These are phyloP conservation scores for Eucalyptus sp. DNA, from an alignment of 345 rosid genomes.

Conservation along the genomic window DNA sequence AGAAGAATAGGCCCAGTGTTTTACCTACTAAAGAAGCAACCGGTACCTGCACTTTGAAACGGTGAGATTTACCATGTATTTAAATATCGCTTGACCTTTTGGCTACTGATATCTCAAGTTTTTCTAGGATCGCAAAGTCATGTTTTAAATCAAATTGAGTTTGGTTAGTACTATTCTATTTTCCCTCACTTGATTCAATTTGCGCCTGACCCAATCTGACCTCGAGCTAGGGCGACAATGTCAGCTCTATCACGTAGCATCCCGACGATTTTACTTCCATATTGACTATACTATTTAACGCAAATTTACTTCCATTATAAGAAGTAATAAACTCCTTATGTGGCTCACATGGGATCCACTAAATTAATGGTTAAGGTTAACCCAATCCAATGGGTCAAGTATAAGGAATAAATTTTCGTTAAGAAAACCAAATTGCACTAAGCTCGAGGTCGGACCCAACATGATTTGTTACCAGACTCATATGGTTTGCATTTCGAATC, in stretches of 20 bases:
- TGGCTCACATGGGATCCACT: not conserved
- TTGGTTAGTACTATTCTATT: not conserved
- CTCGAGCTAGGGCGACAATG: not conserved
- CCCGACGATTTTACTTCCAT: not conserved
- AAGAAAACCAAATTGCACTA: not conserved
- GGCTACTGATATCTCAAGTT: not conserved
- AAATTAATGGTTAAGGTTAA: not conserved
- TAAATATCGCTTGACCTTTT: not conserved
- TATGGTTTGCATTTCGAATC: not conserved
- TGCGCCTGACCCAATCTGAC: not conserved
- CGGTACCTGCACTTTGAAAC: slow-evolving; percentile 21
- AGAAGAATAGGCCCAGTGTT: slow-evolving; percentile 44
- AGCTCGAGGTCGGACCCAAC: not conserved
- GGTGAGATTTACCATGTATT: not conserved
- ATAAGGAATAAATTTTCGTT: not conserved
- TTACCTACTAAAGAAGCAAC: slow-evolving; percentile 34
- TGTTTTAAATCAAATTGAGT: not conserved
- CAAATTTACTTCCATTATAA: not conserved
- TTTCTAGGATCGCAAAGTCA: not conserved
- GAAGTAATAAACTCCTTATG: not conserved
- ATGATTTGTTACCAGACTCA: not conserved
- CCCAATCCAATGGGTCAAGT: not conserved
- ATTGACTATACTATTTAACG: not conserved
- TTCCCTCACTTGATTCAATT: not conserved
- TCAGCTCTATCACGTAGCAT: not conserved